Percentiles rank a stretch among this genome's conserved stretches.
Conservation (phyloP, 2,329 filamentous ascomycete species). For the Cytospora piceae region DNA sequence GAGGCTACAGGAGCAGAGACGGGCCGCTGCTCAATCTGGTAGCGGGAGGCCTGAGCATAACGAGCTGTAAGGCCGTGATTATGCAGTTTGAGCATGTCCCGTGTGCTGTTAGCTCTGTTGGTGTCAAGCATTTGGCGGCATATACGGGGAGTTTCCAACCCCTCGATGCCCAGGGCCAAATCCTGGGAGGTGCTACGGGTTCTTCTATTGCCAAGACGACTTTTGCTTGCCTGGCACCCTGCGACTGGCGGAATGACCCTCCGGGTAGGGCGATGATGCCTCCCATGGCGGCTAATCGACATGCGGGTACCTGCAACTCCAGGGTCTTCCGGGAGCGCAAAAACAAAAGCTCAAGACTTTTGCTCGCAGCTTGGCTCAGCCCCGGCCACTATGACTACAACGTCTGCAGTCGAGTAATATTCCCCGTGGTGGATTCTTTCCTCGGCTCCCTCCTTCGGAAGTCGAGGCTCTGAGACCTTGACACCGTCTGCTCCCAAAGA, state of each 20-base stretch:
- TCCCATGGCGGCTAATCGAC: not conserved
- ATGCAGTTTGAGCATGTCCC: not conserved
- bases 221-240: not conserved
- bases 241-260: not conserved
- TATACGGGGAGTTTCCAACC: not conserved
- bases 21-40: slow-evolving; percentile 8
- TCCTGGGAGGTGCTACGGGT: not conserved
- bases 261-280: not conserved
- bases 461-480: not conserved
- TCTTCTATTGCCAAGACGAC: not conserved
- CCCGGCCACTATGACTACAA: not conserved
- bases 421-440: not conserved
- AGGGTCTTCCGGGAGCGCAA: not conserved
- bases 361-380: not conserved
- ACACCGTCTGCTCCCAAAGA: not conserved
- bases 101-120: not conserved
- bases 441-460: not conserved
- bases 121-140: not conserved
- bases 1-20: slow-evolving; percentile 41
- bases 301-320: not conserved
- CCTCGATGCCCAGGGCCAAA: not conserved
- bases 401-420: not conserved
- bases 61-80: slow-evolving; percentile 16
- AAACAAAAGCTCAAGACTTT: not conserved
- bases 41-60: slow-evolving; percentile 7